These are phyloP conservation scores for Pontederia paniculata DNA, from an alignment of 176 grass and related monocot genomes.

Conservation along the genomic window DNA sequence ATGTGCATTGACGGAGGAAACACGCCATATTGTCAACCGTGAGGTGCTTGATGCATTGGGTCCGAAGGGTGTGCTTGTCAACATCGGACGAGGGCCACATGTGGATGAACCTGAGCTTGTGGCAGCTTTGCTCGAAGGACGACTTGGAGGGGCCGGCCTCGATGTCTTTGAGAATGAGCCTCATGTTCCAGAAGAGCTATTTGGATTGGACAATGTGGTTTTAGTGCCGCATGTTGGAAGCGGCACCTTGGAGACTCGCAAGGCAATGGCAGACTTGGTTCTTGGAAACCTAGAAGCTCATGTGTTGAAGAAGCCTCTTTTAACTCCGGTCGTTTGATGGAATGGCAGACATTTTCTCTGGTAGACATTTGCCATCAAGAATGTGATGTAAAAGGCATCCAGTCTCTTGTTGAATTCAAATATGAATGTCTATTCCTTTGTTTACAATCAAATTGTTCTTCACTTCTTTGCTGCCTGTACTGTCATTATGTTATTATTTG, in stretches of 20 bases:
- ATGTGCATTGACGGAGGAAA: conserved; percentile 56
- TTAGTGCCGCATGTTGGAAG: conserved; percentile 69
- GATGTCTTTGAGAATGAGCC: conserved; percentile 93
- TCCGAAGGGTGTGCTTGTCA: conserved; percentile 60
- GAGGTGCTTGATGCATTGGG: conserved; percentile 74
- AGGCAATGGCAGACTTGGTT: conserved; percentile 67
- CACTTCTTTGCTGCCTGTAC: no score
- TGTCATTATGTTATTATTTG: no score
- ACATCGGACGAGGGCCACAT: conserved; percentile 68
- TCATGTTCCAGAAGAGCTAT: conserved; percentile 40
- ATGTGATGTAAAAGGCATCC: no score
- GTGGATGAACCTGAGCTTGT: conserved; percentile 77
- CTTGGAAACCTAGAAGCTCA: conserved; percentile 79
- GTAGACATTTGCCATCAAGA: no score
- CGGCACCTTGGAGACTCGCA: conserved; percentile 45
- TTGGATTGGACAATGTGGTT: conserved; percentile 66
- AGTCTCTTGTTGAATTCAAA: no score
- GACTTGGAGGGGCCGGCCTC: conserved; percentile 59
- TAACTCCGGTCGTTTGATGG: conserved; percentile 56
- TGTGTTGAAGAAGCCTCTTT: conserved; percentile 42
- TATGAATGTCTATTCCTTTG: no score
- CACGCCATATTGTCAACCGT: conserved; percentile 61
- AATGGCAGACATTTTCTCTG: no score
- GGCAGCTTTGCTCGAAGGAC: conserved; percentile 42
- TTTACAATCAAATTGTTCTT: no score